phyloP scores from a whole-genome alignment of 2,329 filamentous ascomycete genomes.

The Colletotrichum viniferum region DNA sequence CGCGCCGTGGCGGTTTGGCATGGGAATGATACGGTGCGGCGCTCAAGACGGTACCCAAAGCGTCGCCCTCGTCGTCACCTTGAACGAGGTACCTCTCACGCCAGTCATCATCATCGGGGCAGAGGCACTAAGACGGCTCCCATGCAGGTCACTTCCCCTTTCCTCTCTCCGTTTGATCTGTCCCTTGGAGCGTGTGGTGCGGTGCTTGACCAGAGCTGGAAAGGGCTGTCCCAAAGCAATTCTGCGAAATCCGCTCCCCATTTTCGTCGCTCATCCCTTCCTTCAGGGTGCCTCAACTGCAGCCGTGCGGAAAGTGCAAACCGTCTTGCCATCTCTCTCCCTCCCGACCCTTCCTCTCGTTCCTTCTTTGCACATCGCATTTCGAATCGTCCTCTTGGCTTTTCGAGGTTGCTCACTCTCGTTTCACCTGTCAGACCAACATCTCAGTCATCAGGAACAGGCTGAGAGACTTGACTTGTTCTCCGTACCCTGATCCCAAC shows the following conservation, averaged over 20 bases:
- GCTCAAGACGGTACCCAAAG: background rate
- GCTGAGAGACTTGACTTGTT: background rate
- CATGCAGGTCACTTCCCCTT: background rate
- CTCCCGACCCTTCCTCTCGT: background rate
- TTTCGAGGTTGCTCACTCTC: conserved; percentile 2
- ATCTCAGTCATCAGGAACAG: background rate
- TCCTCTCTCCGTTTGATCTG: background rate
- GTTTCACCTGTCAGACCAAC: background rate
- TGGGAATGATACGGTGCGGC: background rate
- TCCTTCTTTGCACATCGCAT: conserved; percentile 2
- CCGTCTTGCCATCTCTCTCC: background rate
- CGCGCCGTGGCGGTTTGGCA: conserved; percentile 10
- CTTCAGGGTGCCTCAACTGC: background rate
- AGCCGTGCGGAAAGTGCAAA: background rate
- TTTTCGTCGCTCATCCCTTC: conserved; percentile 1
- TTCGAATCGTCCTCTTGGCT: background rate
- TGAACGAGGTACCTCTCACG: background rate
- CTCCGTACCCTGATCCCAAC: background rate
- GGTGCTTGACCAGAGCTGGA: background rate
- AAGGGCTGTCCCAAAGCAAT: background rate
- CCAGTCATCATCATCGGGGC: background rate
- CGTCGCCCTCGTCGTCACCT: background rate
- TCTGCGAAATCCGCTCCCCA: background rate
- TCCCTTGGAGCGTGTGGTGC: background rate
- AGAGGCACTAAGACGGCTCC: background rate